Percentiles rank a stretch among this genome's conserved stretches.
Conservation (phyloP, 1,284 basidiomycete genomes). For the Crocinoboletus sp. region DNA sequence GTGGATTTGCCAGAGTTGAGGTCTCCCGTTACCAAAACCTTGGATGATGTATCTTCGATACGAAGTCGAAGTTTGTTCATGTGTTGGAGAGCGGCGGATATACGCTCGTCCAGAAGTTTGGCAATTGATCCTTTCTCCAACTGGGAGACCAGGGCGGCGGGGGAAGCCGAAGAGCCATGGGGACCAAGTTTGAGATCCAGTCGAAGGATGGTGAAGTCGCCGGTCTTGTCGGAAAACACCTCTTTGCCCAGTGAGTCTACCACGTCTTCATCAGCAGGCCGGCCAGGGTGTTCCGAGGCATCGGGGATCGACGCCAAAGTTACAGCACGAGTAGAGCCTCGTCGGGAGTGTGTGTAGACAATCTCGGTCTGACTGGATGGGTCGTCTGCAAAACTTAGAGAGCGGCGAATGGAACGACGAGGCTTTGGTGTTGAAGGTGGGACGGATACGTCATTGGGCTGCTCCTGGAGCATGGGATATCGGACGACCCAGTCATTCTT, state of each 20-base stretch:
- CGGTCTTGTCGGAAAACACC: conserved; percentile 37
- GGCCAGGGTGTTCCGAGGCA: conserved; percentile 34
- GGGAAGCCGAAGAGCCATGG: conserved; percentile 62
- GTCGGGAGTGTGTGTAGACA: conserved; percentile 46
- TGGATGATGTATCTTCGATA: conserved; percentile 89
- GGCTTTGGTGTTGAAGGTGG: conserved; percentile 29
- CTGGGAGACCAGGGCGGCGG: conserved; percentile 82
- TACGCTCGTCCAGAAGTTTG: conserved; percentile 85
- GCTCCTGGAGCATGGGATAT: conserved; percentile 66
- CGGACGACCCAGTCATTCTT: conserved; percentile 82
- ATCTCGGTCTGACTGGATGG: conserved; percentile 65
- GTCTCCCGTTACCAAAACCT: conserved; percentile 99
- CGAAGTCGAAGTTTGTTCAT: conserved; percentile 84
- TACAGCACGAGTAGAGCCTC: conserved; percentile 50
- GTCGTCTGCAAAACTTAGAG: conserved; percentile 81
- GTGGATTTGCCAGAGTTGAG: conserved; percentile 99
- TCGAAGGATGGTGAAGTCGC: conserved; percentile 82
- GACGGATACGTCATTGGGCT: conserved; percentile 19
- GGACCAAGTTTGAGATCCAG: conserved; percentile 92
- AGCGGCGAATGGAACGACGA: conserved; percentile 50
- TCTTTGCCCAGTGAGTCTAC: conserved; percentile 38
- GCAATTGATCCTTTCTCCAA: conserved; percentile 93
- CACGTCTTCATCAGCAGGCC: conserved; percentile 31
- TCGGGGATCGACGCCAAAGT: conserved; percentile 54
- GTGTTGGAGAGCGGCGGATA: conserved; percentile 75